Conservation (phyloP, 2,329 filamentous ascomycete genomes). For the Aureobasidium sp. region DNA sequence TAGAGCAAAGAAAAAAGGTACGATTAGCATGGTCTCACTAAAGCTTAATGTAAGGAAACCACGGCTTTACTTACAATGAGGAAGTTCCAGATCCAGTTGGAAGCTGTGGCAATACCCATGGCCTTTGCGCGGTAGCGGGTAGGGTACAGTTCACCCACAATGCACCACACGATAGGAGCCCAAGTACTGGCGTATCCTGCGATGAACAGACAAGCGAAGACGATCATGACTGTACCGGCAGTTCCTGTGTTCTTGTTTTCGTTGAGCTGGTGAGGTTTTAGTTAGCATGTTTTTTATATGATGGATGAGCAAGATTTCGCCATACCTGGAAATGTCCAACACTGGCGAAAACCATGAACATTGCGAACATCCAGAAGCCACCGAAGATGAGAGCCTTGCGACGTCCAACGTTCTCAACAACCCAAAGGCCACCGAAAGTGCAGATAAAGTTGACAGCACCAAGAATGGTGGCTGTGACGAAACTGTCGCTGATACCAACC, state of each 20-base stretch:
- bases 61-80: constrained; percentile 17
- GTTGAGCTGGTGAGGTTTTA: constrained; percentile 15
- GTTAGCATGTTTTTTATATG: too few relatives aligned
- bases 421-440: constrained; percentile 39
- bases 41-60: not conserved
- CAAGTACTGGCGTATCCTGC: constrained; percentile 49
- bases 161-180: constrained; percentile 65
- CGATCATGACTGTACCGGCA: constrained; percentile 54
- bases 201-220: constrained; percentile 62
- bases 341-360: constrained; percentile 45
- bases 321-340: constrained; percentile 39
- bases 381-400: constrained; percentile 39
- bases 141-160: constrained; percentile 58
- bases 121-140: constrained; percentile 44
- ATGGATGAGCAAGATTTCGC: constrained; percentile 5
- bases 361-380: constrained; percentile 42
- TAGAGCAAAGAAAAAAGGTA: constrained; percentile 18
- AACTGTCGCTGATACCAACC: constrained; percentile 33
- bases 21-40: not conserved
- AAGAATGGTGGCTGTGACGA: constrained; percentile 41
- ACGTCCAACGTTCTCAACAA: constrained; percentile 40
- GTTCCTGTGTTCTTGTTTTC: constrained; percentile 21
- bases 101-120: constrained; percentile 53
- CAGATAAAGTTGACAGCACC: constrained; percentile 41
- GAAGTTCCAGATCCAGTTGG: constrained; percentile 49